A percentile compares a stretch with the other conserved stretches of the same genome.
phyloP scores from a whole-genome alignment of 768 basidiomycete species.

The Boletus barrowsii region DNA sequence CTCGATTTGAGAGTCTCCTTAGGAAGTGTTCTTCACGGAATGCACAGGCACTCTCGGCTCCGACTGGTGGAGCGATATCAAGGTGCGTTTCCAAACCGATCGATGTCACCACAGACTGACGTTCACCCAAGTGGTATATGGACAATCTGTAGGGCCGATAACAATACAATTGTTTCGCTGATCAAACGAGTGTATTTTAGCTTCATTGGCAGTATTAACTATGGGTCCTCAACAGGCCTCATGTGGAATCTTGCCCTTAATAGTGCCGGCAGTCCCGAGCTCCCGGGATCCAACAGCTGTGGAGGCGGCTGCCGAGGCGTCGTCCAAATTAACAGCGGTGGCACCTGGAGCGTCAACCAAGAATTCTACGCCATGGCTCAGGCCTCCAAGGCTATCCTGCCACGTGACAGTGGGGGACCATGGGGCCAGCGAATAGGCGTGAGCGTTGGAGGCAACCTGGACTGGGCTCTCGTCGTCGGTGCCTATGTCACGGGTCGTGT shows the following conservation, averaged over 20 bases:
- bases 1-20: neutral
- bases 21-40: constrained; percentile 51
- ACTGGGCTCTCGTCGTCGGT: constrained; percentile 59
- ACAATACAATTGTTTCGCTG: constrained; percentile 21
- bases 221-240: constrained; percentile 43
- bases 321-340: constrained; percentile 62
- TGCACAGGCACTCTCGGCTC: constrained; percentile 63
- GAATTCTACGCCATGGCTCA: constrained; percentile 79
- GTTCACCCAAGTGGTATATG: constrained; percentile 56
- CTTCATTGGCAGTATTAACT: constrained; percentile 38
- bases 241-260: constrained; percentile 80
- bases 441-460: constrained; percentile 52
- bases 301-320: constrained; percentile 64
- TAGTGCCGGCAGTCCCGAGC: constrained; percentile 56
- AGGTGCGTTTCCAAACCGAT: constrained; percentile 38
- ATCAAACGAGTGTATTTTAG: constrained; percentile 19
- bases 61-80: constrained; percentile 81
- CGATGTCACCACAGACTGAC: constrained; percentile 6
- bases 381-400: constrained; percentile 68
- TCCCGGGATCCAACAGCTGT: constrained; percentile 65
- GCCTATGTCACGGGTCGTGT: constrained; percentile 62
- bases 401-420: constrained; percentile 64
- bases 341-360: constrained; percentile 64
- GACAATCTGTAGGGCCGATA: constrained; percentile 50
- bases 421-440: constrained; percentile 68